Conservation (phyloP, 2,329 filamentous ascomycete species). For the Thelonectria discophora region DNA sequence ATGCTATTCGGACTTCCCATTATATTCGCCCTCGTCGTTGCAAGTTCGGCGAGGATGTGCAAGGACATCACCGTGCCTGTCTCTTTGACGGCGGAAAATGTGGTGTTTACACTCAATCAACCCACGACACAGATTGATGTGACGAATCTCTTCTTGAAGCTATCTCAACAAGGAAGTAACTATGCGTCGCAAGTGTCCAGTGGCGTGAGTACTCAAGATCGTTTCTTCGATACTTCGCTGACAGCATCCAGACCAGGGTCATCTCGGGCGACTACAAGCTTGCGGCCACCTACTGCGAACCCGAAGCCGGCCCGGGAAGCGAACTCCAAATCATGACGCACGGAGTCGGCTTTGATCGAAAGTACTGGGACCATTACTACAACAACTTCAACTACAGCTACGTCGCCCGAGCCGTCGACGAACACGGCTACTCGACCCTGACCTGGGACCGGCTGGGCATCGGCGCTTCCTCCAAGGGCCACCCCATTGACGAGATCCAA, state of each 20-base stretch:
- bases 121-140: slow-evolving; percentile 64
- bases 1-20: slow-evolving; percentile 38
- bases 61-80: slow-evolving; percentile 65
- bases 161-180: slow-evolving; percentile 60
- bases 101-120: slow-evolving; percentile 58
- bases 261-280: slow-evolving; percentile 65
- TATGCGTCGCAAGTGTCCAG: slow-evolving; percentile 54
- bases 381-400: slow-evolving; percentile 71
- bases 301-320: slow-evolving; percentile 53
- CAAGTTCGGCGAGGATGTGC: slow-evolving; percentile 50
- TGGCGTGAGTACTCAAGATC: slow-evolving; percentile 48
- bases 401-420: slow-evolving; percentile 61
- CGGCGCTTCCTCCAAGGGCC: slow-evolving; percentile 64
- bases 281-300: slow-evolving; percentile 68
- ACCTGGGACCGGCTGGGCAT: slow-evolving; percentile 70
- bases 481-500: slow-evolving; percentile 69
- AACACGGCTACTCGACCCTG: slow-evolving; percentile 66
- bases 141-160: slow-evolving; percentile 62
- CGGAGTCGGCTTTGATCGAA: slow-evolving; percentile 53
- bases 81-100: slow-evolving; percentile 62
- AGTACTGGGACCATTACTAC: slow-evolving; percentile 69
- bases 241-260: slow-evolving; percentile 55
- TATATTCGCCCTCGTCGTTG: slow-evolving; percentile 39
- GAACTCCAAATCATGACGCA: slow-evolving; percentile 54
- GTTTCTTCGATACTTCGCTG: not conserved